phyloP scores from a whole-genome alignment of 306 rosid species.

The Betula pendula region DNA sequence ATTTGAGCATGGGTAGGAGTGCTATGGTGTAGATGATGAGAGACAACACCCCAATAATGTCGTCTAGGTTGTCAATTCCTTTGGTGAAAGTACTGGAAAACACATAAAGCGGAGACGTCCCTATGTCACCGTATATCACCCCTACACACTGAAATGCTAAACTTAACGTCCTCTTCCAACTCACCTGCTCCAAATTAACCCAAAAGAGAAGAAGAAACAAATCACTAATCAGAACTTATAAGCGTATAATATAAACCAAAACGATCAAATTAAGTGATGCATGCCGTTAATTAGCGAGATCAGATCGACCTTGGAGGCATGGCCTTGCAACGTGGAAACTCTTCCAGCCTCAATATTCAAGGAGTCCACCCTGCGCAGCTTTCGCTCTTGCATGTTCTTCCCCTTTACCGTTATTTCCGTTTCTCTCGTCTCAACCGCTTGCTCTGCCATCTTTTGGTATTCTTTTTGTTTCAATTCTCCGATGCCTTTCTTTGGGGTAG shows the following conservation, averaged over 20 bases:
- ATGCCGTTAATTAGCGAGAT: neutral
- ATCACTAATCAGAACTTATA: neutral
- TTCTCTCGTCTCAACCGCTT: neutral
- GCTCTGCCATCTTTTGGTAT: neutral
- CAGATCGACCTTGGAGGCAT: slow-evolving; percentile 35
- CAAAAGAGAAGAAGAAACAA: too few species aligned
- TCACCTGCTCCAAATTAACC: slow-evolving; percentile 28
- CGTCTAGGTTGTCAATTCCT: slow-evolving; percentile 37
- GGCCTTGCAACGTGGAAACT: slow-evolving; percentile 33
- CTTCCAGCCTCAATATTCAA: slow-evolving; percentile 85
- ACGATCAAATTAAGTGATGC: too few species aligned
- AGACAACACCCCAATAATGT: slow-evolving; percentile 61
- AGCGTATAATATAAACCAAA: too few species aligned
- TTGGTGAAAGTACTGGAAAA: slow-evolving; percentile 46
- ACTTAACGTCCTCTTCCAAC: slow-evolving; percentile 48
- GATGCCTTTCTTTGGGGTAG: too few species aligned
- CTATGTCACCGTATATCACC: slow-evolving; percentile 82
- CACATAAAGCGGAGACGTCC: slow-evolving; percentile 88
- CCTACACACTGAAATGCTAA: slow-evolving; percentile 88
- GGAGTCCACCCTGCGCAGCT: slow-evolving; percentile 69
- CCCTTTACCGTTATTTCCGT: neutral
- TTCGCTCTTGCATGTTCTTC: slow-evolving; percentile 29
- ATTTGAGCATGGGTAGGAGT: slow-evolving; percentile 64
- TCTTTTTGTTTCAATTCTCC: neutral
- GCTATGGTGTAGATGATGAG: slow-evolving; percentile 74